These are phyloP conservation scores for Hypomyces rosellus DNA, from an alignment of 2,329 filamentous ascomycete species.

Conservation along the genomic window DNA sequence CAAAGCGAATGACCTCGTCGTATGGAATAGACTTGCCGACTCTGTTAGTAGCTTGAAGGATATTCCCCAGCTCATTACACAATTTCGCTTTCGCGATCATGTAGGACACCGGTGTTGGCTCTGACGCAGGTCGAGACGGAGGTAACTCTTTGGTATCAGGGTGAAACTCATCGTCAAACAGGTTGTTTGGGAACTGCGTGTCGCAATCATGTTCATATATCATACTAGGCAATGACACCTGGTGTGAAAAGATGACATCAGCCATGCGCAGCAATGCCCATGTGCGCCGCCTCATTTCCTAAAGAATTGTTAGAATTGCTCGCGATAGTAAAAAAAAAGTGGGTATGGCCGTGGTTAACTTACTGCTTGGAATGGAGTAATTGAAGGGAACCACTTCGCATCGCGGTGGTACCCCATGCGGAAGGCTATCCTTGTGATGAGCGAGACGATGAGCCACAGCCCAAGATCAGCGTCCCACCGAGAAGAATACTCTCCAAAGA, in stretches of 20 bases:
- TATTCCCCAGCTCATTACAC: conserved; percentile 62
- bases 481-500: conserved; percentile 68
- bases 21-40: conserved; percentile 52
- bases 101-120: conserved; percentile 71
- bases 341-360: conserved; percentile 19
- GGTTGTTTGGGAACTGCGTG: conserved; percentile 66
- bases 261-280: conserved; percentile 68
- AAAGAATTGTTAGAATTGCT: neutral
- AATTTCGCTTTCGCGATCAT: conserved; percentile 69
- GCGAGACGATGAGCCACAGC: conserved; percentile 51
- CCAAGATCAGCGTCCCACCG: conserved; percentile 68
- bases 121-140: conserved; percentile 57
- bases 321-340: neutral
- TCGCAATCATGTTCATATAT: conserved; percentile 70
- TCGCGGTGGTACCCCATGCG: conserved; percentile 76
- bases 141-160: conserved; percentile 63
- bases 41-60: conserved; percentile 58
- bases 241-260: conserved; percentile 73
- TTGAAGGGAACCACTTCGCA: conserved; percentile 63
- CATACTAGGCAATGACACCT: conserved; percentile 61
- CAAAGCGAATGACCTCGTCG: conserved; percentile 58
- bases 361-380: conserved; percentile 67
- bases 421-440: conserved; percentile 53
- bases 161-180: conserved; percentile 75
- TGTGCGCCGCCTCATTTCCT: conserved; percentile 64